Base-by-base conservation (phyloP, 306 rosid species). In the Cicer judaicum region DNA sequence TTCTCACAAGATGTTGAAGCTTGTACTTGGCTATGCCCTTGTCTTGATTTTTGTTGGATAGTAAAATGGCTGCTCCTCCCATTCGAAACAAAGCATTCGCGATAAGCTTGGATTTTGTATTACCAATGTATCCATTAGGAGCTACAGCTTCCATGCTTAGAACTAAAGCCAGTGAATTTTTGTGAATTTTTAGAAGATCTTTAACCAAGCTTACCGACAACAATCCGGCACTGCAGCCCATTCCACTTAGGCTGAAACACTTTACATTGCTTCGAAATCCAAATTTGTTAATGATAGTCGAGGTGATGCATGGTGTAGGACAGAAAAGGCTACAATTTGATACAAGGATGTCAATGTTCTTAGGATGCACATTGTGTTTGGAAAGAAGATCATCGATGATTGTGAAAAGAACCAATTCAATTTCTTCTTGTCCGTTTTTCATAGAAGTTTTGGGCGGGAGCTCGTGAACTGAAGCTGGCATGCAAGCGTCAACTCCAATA, bases 171-270 rank as follows among this genome's bases (percentile, higher is more conserved):
- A 79, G 52, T 0, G 93, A 89, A 53, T 84, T 81, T 39, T 84
- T 81, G 44, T 90, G 88, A 64, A 93, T 87, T 85, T 39, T 82
- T 8, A 84, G 75, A 29, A 90, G 89, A 79, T 87, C 95, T 82
- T 79, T 86, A 5, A 86, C 92, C 75, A 87, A 73, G 78, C 80
- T 77, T 64, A 89, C 75, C 4, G 96, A 86, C 77, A 86, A 65
- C 68, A 89, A 59, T 48, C 93, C 93, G 13, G 95, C 96, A 64
- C 97, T 90, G 70, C 91, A 90, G 10, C 93, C 97, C 93, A 87
- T 93, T 65, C 95, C 95, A 66, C 90, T 68, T 29, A 89, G 83
- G 80, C 75, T 86, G 47, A 84, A 67, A 76, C 92, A 78, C 84
- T 82, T 89, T 36, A 86, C 49, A 15, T 85, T 85, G 85, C 87